Conservation (phyloP, 257 asterid genomes). For the Solanum sitiens region DNA sequence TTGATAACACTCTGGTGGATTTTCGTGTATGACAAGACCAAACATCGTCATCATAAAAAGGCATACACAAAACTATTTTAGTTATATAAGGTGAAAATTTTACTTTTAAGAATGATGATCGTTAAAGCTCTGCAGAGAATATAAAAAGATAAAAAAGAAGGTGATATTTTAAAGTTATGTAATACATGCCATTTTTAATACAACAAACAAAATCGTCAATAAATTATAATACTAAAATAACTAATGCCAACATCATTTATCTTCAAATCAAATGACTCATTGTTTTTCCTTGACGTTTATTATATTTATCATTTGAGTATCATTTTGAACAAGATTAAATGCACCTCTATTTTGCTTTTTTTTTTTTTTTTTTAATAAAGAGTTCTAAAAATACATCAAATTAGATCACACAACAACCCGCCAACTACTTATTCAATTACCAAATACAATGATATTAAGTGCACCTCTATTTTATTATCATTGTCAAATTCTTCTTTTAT, state of each 20-base stretch:
- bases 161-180: background rate
- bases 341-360: too few relatives aligned
- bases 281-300: background rate
- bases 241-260: background rate
- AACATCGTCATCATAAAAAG: accelerated
- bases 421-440: background rate
- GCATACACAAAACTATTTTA: background rate
- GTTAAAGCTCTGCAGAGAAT: too few relatives aligned
- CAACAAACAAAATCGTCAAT: background rate
- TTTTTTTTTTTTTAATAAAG: too few relatives aligned
- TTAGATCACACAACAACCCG: background rate
- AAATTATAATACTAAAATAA: too few relatives aligned
- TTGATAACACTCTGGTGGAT: background rate
- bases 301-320: too few relatives aligned
- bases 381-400: too few relatives aligned
- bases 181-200: too few relatives aligned
- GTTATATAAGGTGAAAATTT: too few relatives aligned
- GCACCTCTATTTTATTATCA: background rate
- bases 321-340: too few relatives aligned
- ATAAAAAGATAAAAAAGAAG: too few relatives aligned
- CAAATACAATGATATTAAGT: too few relatives aligned
- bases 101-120: too few relatives aligned
- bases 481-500: background rate
- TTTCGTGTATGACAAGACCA: accelerated
- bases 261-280: background rate